Conservation (phyloP, 306 rosid genomes). For the Casuarina equisetifolia region DNA sequence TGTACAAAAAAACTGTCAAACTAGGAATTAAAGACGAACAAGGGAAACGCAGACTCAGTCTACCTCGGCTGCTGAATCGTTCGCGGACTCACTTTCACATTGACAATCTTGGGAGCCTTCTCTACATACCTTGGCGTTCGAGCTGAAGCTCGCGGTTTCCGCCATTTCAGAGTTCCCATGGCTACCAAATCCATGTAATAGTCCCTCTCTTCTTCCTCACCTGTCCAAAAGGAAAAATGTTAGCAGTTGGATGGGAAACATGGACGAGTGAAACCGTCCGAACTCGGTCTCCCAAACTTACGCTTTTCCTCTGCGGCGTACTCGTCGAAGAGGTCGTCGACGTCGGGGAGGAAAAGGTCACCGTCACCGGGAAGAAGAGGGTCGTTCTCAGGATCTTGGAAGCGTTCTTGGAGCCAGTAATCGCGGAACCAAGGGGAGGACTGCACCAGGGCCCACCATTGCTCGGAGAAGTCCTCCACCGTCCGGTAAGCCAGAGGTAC, state of each 20-base stretch:
- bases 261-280: not conserved
- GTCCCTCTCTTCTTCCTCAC: constrained; percentile 39
- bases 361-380: constrained; percentile 31
- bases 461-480: constrained; percentile 86
- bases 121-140: constrained; percentile 53
- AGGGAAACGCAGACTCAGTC: constrained; percentile 17
- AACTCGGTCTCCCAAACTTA: constrained; percentile 22
- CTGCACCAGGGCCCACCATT: constrained; percentile 80
- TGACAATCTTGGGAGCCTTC: constrained; percentile 67
- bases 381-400: constrained; percentile 67
- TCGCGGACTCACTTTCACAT: constrained; percentile 68
- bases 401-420: constrained; percentile 87
- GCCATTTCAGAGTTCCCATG: constrained; percentile 53
- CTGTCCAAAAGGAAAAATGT: constrained; percentile 7
- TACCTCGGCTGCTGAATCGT: constrained; percentile 88
- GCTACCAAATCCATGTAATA: constrained; percentile 41
- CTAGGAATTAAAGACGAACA: no score
- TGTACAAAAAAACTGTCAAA: not conserved
- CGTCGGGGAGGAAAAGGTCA: constrained; percentile 35
- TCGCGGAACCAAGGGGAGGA: constrained; percentile 86
- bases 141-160: constrained; percentile 26
- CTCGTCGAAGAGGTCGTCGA: constrained; percentile 43
- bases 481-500: constrained; percentile 69
- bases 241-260: not conserved
- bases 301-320: constrained; percentile 22